These are phyloP conservation scores for Asterophora parasitica DNA, from an alignment of 768 basidiomycete genomes.

Conservation along the genomic window DNA sequence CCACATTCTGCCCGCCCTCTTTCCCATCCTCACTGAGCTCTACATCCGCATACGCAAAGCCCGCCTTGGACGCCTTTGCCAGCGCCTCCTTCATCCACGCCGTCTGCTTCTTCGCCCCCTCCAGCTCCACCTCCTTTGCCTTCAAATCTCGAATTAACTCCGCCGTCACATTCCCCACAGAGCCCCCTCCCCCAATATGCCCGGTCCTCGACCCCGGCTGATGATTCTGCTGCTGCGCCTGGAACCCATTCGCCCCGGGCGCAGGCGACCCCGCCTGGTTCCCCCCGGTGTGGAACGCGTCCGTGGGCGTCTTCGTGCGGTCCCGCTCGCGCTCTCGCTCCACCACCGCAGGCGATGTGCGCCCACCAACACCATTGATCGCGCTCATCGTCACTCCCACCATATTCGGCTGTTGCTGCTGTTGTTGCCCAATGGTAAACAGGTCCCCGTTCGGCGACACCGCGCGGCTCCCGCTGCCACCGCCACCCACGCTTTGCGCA, in stretches of 20 bases:
- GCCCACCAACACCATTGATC: constrained; percentile 39
- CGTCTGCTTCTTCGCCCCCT: constrained; percentile 70
- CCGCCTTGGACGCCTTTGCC: constrained; percentile 66
- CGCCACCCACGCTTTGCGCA: constrained; percentile 29
- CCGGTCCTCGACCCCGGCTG: constrained; percentile 34
- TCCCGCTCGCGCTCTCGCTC: constrained; percentile 48
- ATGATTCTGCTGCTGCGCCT: constrained; percentile 1
- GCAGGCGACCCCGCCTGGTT: constrained; percentile 38
- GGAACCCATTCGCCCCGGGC: constrained; percentile 45
- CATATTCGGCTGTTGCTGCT: constrained; percentile 46
- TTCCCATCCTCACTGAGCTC: constrained; percentile 28
- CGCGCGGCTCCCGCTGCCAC: constrained; percentile 51
- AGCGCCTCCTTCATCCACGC: constrained; percentile 84
- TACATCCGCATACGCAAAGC: constrained; percentile 62
- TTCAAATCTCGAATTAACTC: constrained; percentile 80
- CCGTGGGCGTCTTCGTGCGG: constrained; percentile 46
- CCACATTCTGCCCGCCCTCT: constrained; percentile 51
- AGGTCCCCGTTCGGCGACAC: constrained; percentile 48
- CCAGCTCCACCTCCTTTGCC: constrained; percentile 77
- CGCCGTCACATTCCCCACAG: constrained; percentile 64
- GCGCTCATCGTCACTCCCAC: constrained; percentile 45
- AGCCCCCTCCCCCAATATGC: constrained; percentile 32
- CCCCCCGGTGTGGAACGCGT: constrained; percentile 51
- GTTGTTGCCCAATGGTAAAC: constrained; percentile 31
- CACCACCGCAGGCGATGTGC: constrained; percentile 35